Conservation (phyloP, 305 asterid species). For the Vinca major region DNA sequence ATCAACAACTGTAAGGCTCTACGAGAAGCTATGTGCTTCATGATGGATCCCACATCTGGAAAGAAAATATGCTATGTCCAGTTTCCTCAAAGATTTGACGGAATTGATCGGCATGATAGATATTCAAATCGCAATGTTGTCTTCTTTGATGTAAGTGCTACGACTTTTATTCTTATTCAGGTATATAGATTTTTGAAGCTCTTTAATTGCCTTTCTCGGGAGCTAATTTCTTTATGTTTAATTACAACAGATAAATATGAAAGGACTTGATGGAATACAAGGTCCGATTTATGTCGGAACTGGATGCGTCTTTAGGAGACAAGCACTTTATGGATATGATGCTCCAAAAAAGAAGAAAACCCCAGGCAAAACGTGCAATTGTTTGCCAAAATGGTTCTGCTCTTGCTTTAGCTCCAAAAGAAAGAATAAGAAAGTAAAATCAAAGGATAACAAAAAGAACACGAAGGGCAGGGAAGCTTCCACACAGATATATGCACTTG, state of each 20-base stretch:
- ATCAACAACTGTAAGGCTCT: slow-evolving; percentile 93
- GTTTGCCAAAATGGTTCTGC: slow-evolving; percentile 80
- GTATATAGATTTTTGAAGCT: neutral
- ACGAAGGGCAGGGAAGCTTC: slow-evolving; percentile 63
- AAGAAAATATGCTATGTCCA: slow-evolving; percentile 95
- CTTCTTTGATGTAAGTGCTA: slow-evolving; percentile 72
- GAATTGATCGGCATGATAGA: slow-evolving; percentile 90
- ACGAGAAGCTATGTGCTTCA: slow-evolving; percentile 95
- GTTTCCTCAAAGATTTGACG: slow-evolving; percentile 95
- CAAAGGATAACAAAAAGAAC: slow-evolving; percentile 60
- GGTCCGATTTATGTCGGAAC: slow-evolving; percentile 98
- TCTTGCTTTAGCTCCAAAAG: slow-evolving; percentile 44
- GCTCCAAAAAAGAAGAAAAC: slow-evolving; percentile 82
- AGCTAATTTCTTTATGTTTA: slow-evolving; percentile 18
- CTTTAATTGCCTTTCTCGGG: slow-evolving; percentile 1
- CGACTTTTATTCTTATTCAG: no score
- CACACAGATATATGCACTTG: slow-evolving; percentile 90
- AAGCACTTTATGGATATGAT: slow-evolving; percentile 86
- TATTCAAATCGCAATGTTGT: slow-evolving; percentile 93
- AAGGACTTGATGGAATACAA: slow-evolving; percentile 97
- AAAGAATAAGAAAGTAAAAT: slow-evolving; percentile 55
- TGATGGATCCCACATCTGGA: slow-evolving; percentile 97
- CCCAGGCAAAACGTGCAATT: slow-evolving; percentile 89
- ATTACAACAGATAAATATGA: slow-evolving; percentile 71
- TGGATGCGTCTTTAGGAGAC: slow-evolving; percentile 92